These are phyloP conservation scores for Sphaerostilbella broomeana DNA, from an alignment of 2,329 filamentous ascomycete genomes.

Conservation along the genomic window DNA sequence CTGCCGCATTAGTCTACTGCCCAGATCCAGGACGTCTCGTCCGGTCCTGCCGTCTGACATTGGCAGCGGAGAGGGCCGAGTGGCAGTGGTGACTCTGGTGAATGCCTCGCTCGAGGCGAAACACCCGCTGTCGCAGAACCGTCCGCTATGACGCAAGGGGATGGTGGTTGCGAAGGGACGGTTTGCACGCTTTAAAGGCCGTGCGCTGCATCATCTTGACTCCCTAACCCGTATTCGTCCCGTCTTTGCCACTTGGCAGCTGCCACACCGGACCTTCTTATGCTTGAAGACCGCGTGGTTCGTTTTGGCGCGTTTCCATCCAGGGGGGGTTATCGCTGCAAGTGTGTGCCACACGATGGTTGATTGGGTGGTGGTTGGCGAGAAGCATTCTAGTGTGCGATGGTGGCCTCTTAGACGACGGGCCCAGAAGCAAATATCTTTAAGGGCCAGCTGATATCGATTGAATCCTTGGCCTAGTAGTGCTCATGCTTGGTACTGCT, in stretches of 20 bases:
- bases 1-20: neutral
- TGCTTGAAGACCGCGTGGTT: neutral
- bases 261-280: no score
- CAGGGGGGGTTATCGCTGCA: conserved; percentile 1
- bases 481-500: no score
- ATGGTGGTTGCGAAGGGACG: neutral
- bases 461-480: no score
- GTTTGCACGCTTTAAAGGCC: neutral
- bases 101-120: conserved; percentile 3
- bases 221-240: conserved; percentile 6
- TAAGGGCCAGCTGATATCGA: no score
- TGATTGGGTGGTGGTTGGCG: neutral
- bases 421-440: no score
- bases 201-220: neutral
- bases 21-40: neutral
- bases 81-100: no score
- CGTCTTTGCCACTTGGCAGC: no score
- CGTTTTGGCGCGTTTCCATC: conserved; percentile 9
- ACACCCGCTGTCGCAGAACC: conserved; percentile 9
- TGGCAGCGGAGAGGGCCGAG: no score
- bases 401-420: no score
- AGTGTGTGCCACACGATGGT: conserved; percentile 5
- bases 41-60: neutral
- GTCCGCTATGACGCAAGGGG: conserved; percentile 7
- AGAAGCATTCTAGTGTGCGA: neutral